A percentile compares a stretch with the other conserved stretches of the same genome.
Conservation (phyloP, 345 rosid species). For the Euphorbia pulcherrima region DNA sequence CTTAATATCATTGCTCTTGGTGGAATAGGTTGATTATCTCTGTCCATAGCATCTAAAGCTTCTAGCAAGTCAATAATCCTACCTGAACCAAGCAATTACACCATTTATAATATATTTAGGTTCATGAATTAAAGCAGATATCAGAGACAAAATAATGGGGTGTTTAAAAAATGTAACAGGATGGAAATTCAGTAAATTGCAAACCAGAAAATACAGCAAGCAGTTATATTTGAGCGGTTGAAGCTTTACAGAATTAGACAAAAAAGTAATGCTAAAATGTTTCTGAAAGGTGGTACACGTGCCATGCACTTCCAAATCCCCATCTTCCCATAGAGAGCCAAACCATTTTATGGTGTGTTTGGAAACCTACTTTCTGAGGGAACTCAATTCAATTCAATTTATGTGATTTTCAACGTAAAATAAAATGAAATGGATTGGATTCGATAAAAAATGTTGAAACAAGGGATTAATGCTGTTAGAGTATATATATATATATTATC, state of each 20-base stretch:
- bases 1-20: conserved; percentile 89
- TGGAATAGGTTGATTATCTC: conserved; percentile 79
- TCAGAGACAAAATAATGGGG: not conserved
- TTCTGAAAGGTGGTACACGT: not conserved
- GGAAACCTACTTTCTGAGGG: no score
- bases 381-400: no score
- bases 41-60: conserved; percentile 83
- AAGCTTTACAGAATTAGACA: not conserved
- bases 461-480: no score
- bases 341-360: not conserved
- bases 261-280: not conserved
- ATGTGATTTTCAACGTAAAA: no score
- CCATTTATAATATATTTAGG: not conserved
- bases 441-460: no score
- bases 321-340: not conserved
- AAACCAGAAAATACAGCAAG: not conserved
- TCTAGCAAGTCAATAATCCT: conserved; percentile 81
- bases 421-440: no score
- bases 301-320: not conserved
- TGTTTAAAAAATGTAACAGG: not conserved
- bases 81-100: conserved; percentile 52
- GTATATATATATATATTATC: no score
- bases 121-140: conserved; percentile 9
- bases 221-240: not conserved
- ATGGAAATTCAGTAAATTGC: conserved; percentile 4